These are phyloP conservation scores for Lavandula angustifolia DNA, from an alignment of 257 asterid genomes.

Conservation along the genomic window DNA sequence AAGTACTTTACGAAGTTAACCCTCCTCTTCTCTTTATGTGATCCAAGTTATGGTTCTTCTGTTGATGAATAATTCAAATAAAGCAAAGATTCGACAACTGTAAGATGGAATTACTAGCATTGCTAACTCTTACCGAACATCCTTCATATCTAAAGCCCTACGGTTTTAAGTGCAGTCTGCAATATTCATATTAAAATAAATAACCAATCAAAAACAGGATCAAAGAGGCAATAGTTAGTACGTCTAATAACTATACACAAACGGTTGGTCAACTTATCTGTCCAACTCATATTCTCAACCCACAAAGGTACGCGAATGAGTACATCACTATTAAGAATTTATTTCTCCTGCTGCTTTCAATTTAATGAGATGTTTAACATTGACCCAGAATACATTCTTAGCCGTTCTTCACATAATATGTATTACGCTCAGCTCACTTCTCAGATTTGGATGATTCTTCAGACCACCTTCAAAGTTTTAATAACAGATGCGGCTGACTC, in stretches of 20 bases:
- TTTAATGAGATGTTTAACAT: slow-evolving; percentile 13
- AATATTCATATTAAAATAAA: neutral
- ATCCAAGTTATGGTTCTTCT: slow-evolving; percentile 1
- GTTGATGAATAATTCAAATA: slow-evolving; percentile 19
- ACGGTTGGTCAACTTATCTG: neutral
- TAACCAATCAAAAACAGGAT: neutral
- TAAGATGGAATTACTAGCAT: slow-evolving; percentile 3
- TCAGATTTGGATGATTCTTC: slow-evolving; percentile 6
- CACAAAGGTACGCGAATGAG: slow-evolving; percentile 11
- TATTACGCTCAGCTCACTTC: slow-evolving; percentile 2
- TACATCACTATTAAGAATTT: neutral
- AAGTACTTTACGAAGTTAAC: neutral
- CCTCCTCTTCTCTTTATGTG: neutral
- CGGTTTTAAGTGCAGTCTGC: neutral
- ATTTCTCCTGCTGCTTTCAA: slow-evolving; percentile 14
- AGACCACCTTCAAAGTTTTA: slow-evolving; percentile 2
- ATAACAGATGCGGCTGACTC: neutral
- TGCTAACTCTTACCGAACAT: neutral
- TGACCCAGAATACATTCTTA: slow-evolving; percentile 2
- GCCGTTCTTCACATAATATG: neutral
- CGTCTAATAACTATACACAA: neutral
- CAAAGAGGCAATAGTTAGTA: slow-evolving; percentile 1
- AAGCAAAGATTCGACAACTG: slow-evolving; percentile 10
- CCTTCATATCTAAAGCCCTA: slow-evolving; percentile 6
- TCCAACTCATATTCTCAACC: neutral